Conservation (phyloP, 2,329 filamentous ascomycete genomes). For the Sporothrix luriei region DNA sequence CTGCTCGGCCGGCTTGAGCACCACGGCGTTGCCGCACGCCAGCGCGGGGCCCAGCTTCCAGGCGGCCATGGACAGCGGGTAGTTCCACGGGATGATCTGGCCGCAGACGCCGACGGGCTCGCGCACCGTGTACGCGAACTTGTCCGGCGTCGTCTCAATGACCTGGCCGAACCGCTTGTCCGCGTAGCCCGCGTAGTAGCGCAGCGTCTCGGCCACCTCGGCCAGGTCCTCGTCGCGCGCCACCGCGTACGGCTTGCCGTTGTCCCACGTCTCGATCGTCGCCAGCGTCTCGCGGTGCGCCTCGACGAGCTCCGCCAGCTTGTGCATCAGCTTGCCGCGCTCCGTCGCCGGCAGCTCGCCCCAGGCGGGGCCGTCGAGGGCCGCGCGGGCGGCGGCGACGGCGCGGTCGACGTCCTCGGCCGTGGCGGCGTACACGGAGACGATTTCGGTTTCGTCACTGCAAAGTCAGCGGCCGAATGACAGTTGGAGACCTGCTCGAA, state of each 20-base stretch:
- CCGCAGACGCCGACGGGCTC: constrained; percentile 72
- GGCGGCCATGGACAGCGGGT: constrained; percentile 68
- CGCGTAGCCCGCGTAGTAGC: constrained; percentile 74
- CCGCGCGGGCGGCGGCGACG: constrained; percentile 35
- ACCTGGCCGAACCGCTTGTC: constrained; percentile 73
- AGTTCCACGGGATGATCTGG: constrained; percentile 75
- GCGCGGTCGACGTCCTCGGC: constrained; percentile 33
- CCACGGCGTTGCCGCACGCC: constrained; percentile 62
- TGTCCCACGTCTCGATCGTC: constrained; percentile 74
- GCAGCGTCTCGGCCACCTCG: constrained; percentile 49
- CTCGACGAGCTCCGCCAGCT: constrained; percentile 51
- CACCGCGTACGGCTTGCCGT: constrained; percentile 63
- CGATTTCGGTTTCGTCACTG: constrained; percentile 32
- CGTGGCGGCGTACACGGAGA: constrained; percentile 32
- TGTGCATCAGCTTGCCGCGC: constrained; percentile 48
- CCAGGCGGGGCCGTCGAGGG: constrained; percentile 32
- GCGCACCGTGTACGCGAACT: constrained; percentile 69
- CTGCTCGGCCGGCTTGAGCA: constrained; percentile 66
- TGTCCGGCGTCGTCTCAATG: constrained; percentile 62
- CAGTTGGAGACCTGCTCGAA: neutral
- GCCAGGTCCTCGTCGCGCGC: constrained; percentile 30
- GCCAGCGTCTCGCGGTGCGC: constrained; percentile 45
- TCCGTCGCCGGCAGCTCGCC: constrained; percentile 31
- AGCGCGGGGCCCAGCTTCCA: constrained; percentile 72
- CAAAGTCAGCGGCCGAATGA: neutral